Evolutionary conservation across 768 basidiomycete species (phyloP).

Genomic region (Lyophyllum decastes): DNA sequence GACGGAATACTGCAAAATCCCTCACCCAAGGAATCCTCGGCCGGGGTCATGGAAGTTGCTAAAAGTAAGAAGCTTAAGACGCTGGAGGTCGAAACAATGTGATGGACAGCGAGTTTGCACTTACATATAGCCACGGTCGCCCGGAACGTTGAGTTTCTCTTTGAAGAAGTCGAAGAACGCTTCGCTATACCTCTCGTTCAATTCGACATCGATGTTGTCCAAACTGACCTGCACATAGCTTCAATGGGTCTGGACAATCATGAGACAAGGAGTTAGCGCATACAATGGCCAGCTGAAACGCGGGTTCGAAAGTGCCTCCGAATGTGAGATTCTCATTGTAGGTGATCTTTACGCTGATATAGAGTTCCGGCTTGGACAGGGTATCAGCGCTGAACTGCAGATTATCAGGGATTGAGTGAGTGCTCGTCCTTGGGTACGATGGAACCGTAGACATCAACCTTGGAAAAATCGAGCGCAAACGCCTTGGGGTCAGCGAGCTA

Average conservation of each 20-base stretch:
- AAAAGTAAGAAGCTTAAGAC: neutral
- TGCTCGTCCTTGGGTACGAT: neutral
- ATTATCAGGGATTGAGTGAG: neutral
- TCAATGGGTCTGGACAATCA: neutral
- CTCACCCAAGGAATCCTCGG: slow-evolving; percentile 47
- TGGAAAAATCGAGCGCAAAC: slow-evolving; percentile 55
- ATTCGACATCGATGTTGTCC: slow-evolving; percentile 49
- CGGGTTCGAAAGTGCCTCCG: slow-evolving; percentile 64
- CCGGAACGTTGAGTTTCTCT: slow-evolving; percentile 49
- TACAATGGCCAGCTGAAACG: slow-evolving; percentile 60
- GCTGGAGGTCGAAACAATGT: neutral
- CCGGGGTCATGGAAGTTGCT: slow-evolving; percentile 58
- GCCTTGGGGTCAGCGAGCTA: slow-evolving; percentile 39
- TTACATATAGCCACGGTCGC: slow-evolving; percentile 64
- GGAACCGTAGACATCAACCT: slow-evolving; percentile 30
- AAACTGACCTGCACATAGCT: slow-evolving; percentile 48
- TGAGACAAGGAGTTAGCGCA: slow-evolving; percentile 21
- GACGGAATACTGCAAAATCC: neutral
- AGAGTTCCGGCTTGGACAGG: slow-evolving; percentile 54
- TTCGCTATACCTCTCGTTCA: slow-evolving; percentile 56
- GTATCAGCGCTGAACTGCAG: slow-evolving; percentile 52
- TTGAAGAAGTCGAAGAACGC: slow-evolving; percentile 56
- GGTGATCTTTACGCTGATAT: slow-evolving; percentile 46
- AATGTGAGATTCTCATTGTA: slow-evolving; percentile 65
- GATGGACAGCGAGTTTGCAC: slow-evolving; percentile 7